Evolutionary conservation across 106 monocot genomes (phyloP), one percentile per base, ranked within the genome.

Genomic region (Cymbidium sinense): DNA sequence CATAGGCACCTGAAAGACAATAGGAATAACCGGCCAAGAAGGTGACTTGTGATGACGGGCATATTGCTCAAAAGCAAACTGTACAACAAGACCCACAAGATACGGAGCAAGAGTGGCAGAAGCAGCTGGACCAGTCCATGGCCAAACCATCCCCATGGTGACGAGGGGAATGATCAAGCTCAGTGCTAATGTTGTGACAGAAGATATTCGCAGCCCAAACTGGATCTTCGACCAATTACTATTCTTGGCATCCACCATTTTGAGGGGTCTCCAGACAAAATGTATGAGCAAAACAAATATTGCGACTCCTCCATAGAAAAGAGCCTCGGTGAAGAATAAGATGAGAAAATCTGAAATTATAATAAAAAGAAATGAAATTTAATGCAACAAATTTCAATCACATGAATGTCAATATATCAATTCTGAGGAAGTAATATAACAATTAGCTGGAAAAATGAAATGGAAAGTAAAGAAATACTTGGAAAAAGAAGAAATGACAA

Each of bases 131-230:
- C 96, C 96, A 70, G 96, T 96, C 96, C 96, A 96, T 34, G 96
- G 93, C 96, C 96, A 96, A 36, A 96, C 96, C 88, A 96, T 81
- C 62, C 96, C 96, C 96, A 96, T 96, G 23, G 96, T 91, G n/a
- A 89, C 83, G 79, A 93, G 87, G 71, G 96, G 96, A 82, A 93
- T 88, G 71, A 91, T 87, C 47, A 96, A 78, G 84, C 86, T 96
- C 41, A 96, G 84, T 28, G 85, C 89, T 78, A 93, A 87, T 18
- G 84, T 93, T 75, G 86, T 80, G 44, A 93, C 91, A 64, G 93
- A 91, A 50, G 89, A 85, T 62, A 96, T 65, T 44, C 86, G 84
- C 61, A 91, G 81, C 11, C 84, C 86, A 85, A 83, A 85, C 39
- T 84, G 84, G 44, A 43, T 41, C 34, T 86, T 82, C 44, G 84